phyloP scores from a whole-genome alignment of 768 basidiomycete genomes.

The Boletus rex-veris region DNA sequence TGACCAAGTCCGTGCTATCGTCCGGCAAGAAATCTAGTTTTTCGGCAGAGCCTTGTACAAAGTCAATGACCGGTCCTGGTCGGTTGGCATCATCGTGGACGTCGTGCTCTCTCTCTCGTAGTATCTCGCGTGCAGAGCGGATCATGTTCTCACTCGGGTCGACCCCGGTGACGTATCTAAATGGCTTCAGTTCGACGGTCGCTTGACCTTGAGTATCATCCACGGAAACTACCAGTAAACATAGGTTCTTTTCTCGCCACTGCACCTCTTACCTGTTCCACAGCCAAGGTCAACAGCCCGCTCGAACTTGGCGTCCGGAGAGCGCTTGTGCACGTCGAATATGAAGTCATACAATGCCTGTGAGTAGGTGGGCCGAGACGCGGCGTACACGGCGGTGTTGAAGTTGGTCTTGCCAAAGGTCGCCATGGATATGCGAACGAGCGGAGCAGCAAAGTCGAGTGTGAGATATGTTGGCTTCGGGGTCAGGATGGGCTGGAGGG shows the following conservation, averaged over 20 bases:
- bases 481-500: no score
- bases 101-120: neutral
- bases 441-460: no score
- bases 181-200: slow-evolving; percentile 53
- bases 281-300: slow-evolving; percentile 75
- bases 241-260: no score
- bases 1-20: slow-evolving; percentile 59
- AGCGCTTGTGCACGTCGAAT: slow-evolving; percentile 49
- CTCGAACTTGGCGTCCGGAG: slow-evolving; percentile 38
- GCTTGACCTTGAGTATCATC: slow-evolving; percentile 54
- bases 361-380: slow-evolving; percentile 70
- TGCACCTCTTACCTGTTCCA: slow-evolving; percentile 56
- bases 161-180: slow-evolving; percentile 62
- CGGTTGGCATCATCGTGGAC: slow-evolving; percentile 4
- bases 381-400: slow-evolving; percentile 57
- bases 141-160: slow-evolving; percentile 79
- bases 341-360: slow-evolving; percentile 58
- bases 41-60: slow-evolving; percentile 48
- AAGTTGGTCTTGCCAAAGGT: slow-evolving; percentile 69
- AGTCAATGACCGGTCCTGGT: slow-evolving; percentile 23
- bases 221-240: no score
- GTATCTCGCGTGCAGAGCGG: slow-evolving; percentile 39
- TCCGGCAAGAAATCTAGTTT: slow-evolving; percentile 47
- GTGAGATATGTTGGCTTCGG: no score
- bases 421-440: slow-evolving; percentile 39